Conservation (phyloP, 106 monocot genomes). For the Posidonia australis region DNA sequence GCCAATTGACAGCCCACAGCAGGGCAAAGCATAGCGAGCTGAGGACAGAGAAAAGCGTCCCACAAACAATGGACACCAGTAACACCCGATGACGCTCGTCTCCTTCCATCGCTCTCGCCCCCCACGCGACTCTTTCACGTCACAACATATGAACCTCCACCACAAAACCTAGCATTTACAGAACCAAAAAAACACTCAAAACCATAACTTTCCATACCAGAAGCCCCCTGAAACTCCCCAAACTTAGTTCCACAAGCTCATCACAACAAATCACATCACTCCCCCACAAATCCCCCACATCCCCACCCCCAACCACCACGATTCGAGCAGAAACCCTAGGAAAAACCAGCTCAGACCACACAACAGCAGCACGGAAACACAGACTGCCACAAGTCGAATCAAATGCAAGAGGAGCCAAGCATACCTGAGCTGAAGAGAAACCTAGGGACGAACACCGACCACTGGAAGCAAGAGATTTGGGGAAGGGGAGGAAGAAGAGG, state of each 20-base stretch:
- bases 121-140: constrained; percentile 10
- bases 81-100: constrained; percentile 43
- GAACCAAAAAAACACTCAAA: background rate
- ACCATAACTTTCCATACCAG: background rate
- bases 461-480: background rate
- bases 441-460: background rate
- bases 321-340: background rate
- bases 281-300: background rate
- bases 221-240: background rate
- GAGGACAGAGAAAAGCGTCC: constrained; percentile 62
- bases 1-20: constrained; percentile 92
- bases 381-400: background rate
- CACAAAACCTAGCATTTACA: background rate
- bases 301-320: background rate
- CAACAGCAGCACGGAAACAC: background rate
- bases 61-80: constrained; percentile 60
- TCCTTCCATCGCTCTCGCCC: constrained; percentile 47
- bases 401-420: background rate
- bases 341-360: background rate
- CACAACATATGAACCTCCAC: constrained; percentile 23
- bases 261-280: background rate
- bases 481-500: background rate
- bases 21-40: constrained; percentile 60
- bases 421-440: background rate
- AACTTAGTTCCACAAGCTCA: no score